A percentile compares a stretch with the other conserved stretches of the same genome.
Conservation (phyloP, 805 yeast species). For the Candida silvatica region DNA sequence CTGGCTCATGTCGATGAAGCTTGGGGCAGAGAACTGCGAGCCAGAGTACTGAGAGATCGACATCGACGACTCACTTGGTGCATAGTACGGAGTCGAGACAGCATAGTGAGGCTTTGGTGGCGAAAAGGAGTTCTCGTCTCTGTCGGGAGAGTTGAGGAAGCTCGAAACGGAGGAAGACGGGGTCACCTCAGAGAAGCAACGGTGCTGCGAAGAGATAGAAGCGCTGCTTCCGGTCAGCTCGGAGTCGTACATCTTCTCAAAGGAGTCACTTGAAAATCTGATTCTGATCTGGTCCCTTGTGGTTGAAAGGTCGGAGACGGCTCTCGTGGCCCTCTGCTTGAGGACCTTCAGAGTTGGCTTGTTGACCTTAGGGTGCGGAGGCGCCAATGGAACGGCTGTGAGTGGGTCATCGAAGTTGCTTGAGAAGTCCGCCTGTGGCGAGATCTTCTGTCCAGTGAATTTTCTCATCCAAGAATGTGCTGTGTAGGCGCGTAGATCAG, state of each 20-base stretch:
- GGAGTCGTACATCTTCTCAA: background rate
- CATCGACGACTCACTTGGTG: too few species aligned
- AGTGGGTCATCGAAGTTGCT: background rate
- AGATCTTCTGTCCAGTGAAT: background rate
- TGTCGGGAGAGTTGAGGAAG: too few species aligned
- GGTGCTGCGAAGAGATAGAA: too few species aligned
- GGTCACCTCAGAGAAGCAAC: background rate
- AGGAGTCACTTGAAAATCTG: background rate
- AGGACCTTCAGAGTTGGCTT: background rate
- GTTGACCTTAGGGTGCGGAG: background rate
- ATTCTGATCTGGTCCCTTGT: background rate
- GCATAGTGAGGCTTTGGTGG: background rate
- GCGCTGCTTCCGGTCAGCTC: too few species aligned
- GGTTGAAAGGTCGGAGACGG: background rate
- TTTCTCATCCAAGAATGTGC: too few species aligned
- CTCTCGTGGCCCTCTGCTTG: constrained; percentile 1
- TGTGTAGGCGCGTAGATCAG: too few species aligned
- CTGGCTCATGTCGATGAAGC: background rate
- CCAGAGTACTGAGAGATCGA: too few species aligned
- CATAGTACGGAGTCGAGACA: background rate
- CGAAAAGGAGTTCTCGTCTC: too few species aligned
- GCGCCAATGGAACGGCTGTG: background rate
- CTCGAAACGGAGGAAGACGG: too few species aligned
- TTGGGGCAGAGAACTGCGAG: background rate
- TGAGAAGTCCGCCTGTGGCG: background rate